phyloP scores from a whole-genome alignment of 768 basidiomycete genomes.

The Lactarius pseudohatsudake region DNA sequence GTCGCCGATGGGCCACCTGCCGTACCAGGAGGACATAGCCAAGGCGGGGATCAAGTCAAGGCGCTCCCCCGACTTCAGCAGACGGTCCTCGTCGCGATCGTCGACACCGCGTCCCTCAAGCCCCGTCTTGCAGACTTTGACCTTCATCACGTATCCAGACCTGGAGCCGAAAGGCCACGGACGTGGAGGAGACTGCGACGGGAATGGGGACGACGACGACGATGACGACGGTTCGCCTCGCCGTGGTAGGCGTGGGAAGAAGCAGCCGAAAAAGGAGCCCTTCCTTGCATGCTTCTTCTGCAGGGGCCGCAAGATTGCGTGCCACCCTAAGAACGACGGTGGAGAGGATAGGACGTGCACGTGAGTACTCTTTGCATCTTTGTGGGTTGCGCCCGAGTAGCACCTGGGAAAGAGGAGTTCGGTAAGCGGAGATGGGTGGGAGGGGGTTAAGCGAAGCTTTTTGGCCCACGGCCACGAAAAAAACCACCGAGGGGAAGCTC shows the following conservation, averaged over 20 bases:
- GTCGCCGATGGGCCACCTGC: slow-evolving; percentile 28
- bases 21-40: slow-evolving; percentile 23
- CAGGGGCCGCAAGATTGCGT: slow-evolving; percentile 43
- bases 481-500: background rate
- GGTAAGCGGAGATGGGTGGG: background rate
- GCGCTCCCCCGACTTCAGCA: slow-evolving; percentile 4
- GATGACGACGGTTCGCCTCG: slow-evolving; percentile 27
- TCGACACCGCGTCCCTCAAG: slow-evolving; percentile 13
- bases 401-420: background rate
- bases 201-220: background rate
- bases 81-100: slow-evolving; percentile 7
- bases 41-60: background rate
- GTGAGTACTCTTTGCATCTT: slow-evolving; percentile 31
- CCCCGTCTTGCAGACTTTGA: slow-evolving; percentile 16
- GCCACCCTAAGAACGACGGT: slow-evolving; percentile 36
- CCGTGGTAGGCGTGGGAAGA: slow-evolving; percentile 33
- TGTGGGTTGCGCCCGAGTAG: background rate
- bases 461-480: background rate
- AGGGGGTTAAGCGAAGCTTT: background rate
- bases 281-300: slow-evolving; percentile 44
- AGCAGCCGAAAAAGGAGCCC: slow-evolving; percentile 38
- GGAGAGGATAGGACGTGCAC: slow-evolving; percentile 38
- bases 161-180: slow-evolving; percentile 12
- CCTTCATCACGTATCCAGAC: slow-evolving; percentile 25
- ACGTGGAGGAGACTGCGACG: slow-evolving; percentile 10